phyloP scores from a whole-genome alignment of 1,139 yeast species.

The Geotrichum restrictum region DNA sequence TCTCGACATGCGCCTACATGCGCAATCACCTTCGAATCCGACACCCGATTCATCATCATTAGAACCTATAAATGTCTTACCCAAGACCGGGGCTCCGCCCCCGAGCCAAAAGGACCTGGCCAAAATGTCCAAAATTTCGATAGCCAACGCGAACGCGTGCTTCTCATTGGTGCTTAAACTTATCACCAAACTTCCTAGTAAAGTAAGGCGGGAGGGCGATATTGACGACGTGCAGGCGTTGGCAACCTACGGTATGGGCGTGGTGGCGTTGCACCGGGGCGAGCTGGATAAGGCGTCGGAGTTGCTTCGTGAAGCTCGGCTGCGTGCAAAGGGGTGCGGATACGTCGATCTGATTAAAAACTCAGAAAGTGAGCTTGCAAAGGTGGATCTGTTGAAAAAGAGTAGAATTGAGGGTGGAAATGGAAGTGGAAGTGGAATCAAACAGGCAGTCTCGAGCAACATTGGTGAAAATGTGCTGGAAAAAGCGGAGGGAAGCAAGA shows the following conservation, averaged over 20 bases:
- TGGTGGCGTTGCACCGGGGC: slow-evolving; percentile 58
- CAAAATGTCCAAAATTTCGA: slow-evolving; percentile 29
- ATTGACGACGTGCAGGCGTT: slow-evolving; percentile 68
- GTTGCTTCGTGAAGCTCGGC: slow-evolving; percentile 63
- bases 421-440: too few species aligned
- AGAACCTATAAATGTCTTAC: not conserved
- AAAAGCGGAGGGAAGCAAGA: too few species aligned
- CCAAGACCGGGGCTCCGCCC: slow-evolving; percentile 40
- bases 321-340: slow-evolving; percentile 65
- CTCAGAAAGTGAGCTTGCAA: slow-evolving; percentile 61
- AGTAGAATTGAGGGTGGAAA: not conserved
- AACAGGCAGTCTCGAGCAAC: too few species aligned
- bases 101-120: not conserved
- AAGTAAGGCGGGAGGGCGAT: slow-evolving; percentile 43
- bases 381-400: slow-evolving; percentile 38
- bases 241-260: slow-evolving; percentile 83
- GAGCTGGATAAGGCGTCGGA: slow-evolving; percentile 57
- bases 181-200: slow-evolving; percentile 50
- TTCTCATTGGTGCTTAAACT: slow-evolving; percentile 46
- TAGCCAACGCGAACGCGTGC: slow-evolving; percentile 23
- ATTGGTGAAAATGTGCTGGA: too few species aligned
- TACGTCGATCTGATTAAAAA: slow-evolving; percentile 59
- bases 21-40: slow-evolving; percentile 24
- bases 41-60: not conserved
- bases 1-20: slow-evolving; percentile 44